phyloP scores from a whole-genome alignment of 2,329 filamentous ascomycete genomes.

The Ophiostoma montium region DNA sequence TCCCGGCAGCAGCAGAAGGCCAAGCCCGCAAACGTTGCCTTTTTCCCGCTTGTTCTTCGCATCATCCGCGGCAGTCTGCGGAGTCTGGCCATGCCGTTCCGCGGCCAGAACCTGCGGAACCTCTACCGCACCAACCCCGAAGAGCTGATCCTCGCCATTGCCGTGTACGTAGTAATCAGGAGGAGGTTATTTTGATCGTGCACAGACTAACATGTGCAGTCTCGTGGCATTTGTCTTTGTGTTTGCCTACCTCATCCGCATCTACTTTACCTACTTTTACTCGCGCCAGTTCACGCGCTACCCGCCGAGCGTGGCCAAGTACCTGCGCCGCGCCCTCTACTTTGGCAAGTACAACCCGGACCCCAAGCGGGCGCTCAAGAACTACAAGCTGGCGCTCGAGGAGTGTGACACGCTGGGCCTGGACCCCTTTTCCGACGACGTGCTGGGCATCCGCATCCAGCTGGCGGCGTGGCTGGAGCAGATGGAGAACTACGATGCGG shows the following conservation, averaged over 20 bases:
- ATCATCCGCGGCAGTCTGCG: constrained; percentile 20
- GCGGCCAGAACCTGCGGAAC: constrained; percentile 23
- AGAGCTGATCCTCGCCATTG: constrained; percentile 28
- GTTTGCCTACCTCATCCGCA: constrained; percentile 25
- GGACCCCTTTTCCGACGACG: constrained; percentile 82
- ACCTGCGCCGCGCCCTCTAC: constrained; percentile 73
- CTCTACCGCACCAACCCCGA: constrained; percentile 29
- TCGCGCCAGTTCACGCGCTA: constrained; percentile 40
- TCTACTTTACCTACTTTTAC: constrained; percentile 43
- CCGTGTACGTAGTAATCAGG: constrained; percentile 21
- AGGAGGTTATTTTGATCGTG: too few species aligned
- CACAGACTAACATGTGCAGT: constrained; percentile 17
- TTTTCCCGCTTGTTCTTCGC: constrained; percentile 20
- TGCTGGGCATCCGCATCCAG: constrained; percentile 78
- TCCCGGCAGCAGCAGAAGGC: constrained; percentile 4
- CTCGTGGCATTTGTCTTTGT: constrained; percentile 21
- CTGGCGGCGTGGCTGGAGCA: constrained; percentile 69
- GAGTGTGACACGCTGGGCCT: constrained; percentile 60
- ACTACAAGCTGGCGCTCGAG: constrained; percentile 67
- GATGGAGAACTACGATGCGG: constrained; percentile 52
- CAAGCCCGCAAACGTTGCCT: not conserved
- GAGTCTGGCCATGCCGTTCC: constrained; percentile 24
- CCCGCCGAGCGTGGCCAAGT: constrained; percentile 59
- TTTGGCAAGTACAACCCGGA: constrained; percentile 68
- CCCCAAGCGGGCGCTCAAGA: constrained; percentile 62